Base-by-base conservation (phyloP, 108 stramenopile species). In the Skeletonema costatum region DNA sequence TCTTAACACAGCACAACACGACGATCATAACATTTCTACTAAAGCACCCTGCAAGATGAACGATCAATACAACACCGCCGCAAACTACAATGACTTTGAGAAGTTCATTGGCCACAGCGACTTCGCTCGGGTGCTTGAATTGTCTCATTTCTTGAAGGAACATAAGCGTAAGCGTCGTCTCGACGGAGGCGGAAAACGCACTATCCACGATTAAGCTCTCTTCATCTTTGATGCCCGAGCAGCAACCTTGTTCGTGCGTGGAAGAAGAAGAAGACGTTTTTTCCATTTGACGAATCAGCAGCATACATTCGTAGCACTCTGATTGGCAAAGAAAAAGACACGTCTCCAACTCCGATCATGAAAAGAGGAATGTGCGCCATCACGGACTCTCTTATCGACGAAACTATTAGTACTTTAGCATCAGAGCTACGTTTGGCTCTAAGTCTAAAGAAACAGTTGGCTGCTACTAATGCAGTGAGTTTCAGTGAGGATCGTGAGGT, bases 351-450 rank as follows among this genome's bases (percentile, higher is more conserved):
- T 42, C 41, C 2, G 2, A 58, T 35, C n/a, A 67, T 80, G 32
- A 58, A 32, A 29, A 70, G 80, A 44, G 84, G 84, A 60, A 51
- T 65, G 50, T 72, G 70, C 32, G 50, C 71, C 1, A 67, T 75
- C 25, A 85, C 76, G 0, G 84, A 85, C 58, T 78, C 76, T 29
- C 76, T 85, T 5, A 69, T 85, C 13, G 75, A 85, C 36, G 84
- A 85, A 44, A 81, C 84, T 17, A 81, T 85, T 30, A 66, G 56
- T 2, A 58, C 83, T 25, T 62, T 84, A 11, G 78, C 74, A 7
- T 74, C 64, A 12, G 83, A 84, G 30, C 51, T 84, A 42, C 60
- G 33, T 12, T 25, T 62, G 2, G 69, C 51, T 31, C 75, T 76
- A 38, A 64, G 71, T 44, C 64, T 80, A 38, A 84, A 84, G 63